Conservation (phyloP, 129 eudicot genomes). For the Silybum marianum region DNA sequence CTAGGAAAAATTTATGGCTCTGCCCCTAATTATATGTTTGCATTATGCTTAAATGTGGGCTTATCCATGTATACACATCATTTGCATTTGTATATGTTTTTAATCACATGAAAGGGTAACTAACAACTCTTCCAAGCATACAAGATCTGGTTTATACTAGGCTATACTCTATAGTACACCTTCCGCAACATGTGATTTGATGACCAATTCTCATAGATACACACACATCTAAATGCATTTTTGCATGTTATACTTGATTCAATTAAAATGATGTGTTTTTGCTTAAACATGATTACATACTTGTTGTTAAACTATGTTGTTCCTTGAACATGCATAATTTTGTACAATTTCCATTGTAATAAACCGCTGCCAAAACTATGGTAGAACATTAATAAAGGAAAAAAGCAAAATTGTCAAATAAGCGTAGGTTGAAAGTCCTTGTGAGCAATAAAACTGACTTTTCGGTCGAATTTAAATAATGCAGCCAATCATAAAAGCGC, state of each 20-base stretch:
- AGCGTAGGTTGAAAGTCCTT: not conserved
- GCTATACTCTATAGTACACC: not conserved
- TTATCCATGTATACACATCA: not conserved
- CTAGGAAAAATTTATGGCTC: too few species aligned
- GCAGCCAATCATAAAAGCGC: not conserved
- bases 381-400: not conserved
- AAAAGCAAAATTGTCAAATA: too few species aligned
- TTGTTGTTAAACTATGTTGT: not conserved
- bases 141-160: not conserved
- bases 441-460: not conserved
- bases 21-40: too few species aligned
- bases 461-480: not conserved
- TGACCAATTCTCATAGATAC: not conserved
- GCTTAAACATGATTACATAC: not conserved
- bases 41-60: not conserved
- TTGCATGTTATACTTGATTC: not conserved
- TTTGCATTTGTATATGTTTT: not conserved
- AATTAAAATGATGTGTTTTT: not conserved
- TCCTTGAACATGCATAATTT: not conserved
- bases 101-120: not conserved
- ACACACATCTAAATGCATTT: not conserved
- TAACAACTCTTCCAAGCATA: not conserved
- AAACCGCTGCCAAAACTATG: not conserved
- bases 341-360: not conserved
- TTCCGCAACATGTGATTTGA: not conserved